A percentile compares a stretch with the other conserved stretches of the same genome.
phyloP scores from a whole-genome alignment of 768 basidiomycete genomes.

The Podaxis sp. region DNA sequence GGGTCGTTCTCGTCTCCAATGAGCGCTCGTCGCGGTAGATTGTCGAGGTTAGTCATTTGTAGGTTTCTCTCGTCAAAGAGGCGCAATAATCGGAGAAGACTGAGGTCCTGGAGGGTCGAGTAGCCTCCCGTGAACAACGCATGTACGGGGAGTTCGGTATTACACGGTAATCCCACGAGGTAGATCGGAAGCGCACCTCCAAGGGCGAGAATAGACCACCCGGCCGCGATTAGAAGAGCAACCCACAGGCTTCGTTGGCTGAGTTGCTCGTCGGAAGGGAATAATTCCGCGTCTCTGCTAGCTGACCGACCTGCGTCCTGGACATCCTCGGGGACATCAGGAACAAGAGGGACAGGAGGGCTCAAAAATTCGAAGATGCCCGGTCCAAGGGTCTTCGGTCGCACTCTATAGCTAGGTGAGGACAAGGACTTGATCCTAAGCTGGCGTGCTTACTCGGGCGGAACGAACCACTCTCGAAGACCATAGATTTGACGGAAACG shows the following conservation, averaged over 20 bases:
- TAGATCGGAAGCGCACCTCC: constrained; percentile 75
- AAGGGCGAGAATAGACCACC: constrained; percentile 69
- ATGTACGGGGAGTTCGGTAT: constrained; percentile 46
- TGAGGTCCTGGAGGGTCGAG: constrained; percentile 73
- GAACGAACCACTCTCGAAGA: constrained; percentile 75
- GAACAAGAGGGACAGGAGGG: constrained; percentile 67
- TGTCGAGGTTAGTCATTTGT: constrained; percentile 28
- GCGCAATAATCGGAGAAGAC: constrained; percentile 69
- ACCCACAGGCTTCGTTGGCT: constrained; percentile 70
- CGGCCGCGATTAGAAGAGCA: constrained; percentile 57
- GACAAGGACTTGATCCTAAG: neutral
- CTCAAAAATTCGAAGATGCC: constrained; percentile 67
- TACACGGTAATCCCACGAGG: constrained; percentile 65
- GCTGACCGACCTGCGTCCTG: constrained; percentile 51
- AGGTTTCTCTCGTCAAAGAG: constrained; percentile 46
- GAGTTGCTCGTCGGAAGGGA: constrained; percentile 76
- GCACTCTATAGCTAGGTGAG: constrained; percentile 39
- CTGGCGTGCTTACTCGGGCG: constrained; percentile 53
- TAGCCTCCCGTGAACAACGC: constrained; percentile 54
- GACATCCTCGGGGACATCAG: constrained; percentile 53
- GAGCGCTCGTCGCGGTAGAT: constrained; percentile 30
- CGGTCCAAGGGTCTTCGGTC: constrained; percentile 58
- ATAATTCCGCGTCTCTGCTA: constrained; percentile 49
- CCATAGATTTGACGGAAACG: constrained; percentile 71
- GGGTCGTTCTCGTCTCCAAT: constrained; percentile 31